Conservation (phyloP, 306 rosid genomes). For the Vigna angularis region DNA sequence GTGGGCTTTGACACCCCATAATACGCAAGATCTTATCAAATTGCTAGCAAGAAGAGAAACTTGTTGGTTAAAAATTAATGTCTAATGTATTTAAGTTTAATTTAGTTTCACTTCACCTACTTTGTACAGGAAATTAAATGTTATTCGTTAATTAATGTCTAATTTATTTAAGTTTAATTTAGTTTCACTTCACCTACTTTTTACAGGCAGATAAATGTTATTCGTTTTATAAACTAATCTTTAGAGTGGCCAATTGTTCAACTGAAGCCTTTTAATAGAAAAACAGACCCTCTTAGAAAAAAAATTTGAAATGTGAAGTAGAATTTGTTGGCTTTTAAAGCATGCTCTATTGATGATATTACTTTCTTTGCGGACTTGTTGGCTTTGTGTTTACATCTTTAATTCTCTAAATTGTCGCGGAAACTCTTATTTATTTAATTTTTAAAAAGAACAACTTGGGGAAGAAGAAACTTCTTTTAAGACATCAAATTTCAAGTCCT, state of each 20-base stretch:
- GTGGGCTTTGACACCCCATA: no score
- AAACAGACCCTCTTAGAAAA: neutral
- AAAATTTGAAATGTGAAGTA: neutral
- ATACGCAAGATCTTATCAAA: no score
- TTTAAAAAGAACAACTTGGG: neutral
- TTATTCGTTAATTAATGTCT: neutral
- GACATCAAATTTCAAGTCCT: slow-evolving; percentile 12
- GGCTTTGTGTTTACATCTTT: neutral
- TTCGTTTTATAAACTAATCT: slow-evolving; percentile 3
- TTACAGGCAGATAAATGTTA: neutral
- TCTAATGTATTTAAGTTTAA: no score
- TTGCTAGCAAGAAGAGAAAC: no score
- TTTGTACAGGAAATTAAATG: neutral
- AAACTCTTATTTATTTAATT: neutral
- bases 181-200: neutral
- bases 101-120: no score
- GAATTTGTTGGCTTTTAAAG: slow-evolving; percentile 18
- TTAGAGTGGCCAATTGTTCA: slow-evolving; percentile 14
- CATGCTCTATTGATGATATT: neutral
- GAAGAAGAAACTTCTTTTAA: slow-evolving; percentile 7
- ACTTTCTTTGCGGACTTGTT: slow-evolving; percentile 2
- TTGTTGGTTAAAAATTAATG: no score
- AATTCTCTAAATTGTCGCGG: neutral
- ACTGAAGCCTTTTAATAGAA: slow-evolving; percentile 29
- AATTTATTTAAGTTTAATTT: no score